Evolutionary conservation across 2,329 filamentous ascomycete species (phyloP), one percentile per base, ranked within the genome.

Genomic region (Venturia effusa): DNA sequence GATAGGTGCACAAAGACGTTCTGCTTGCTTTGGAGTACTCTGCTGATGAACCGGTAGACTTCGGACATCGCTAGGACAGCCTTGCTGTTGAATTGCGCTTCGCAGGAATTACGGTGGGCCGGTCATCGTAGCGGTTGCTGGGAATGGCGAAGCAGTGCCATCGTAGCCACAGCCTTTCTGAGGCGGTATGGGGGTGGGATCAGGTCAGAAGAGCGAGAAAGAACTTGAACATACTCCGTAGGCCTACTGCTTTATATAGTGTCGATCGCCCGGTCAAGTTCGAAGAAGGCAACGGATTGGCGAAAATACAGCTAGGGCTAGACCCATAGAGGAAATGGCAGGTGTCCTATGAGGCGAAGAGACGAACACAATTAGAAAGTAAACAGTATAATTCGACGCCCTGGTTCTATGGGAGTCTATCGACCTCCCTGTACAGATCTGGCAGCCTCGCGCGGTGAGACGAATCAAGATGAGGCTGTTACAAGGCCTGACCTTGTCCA

Each of bases 311-410:
- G 4, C 22, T 45, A 45, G 43, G 43, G 43, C 43, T 17, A 15
- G 43, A 45, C 43, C 43, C 2, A 10, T 45, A 7, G 43, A n/a
- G 43, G 43, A 45, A 7, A 45, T 22, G 17, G 17, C 22, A 45
- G n/a, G 43, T 17, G 22, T 19, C 19, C 22, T 24, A 5, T 7
- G 43, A 45, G 8, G 8, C 8, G 17, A 2, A 15, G 8, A n/a
- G 15, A n/a, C n/a, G 3, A n/a, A 45, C n/a, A n/a, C 43, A 4
- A 45, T n/a, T 2, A 2, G 8, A n/a, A 8, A 5, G 37, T 3
- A 45, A 34, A 60, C 57, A n/a, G n/a, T 60, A 24, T 41, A 1
- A 60, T 40, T 60, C 37, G 57, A 60, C 57, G 57, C 57, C 57
- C n/a, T 39, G 57, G 15, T 41, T 43, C 17, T 41, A 37, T 41